Evolutionary conservation across 768 basidiomycete genomes (phyloP).

Genomic region (Leccinellum rugosiceps): DNA sequence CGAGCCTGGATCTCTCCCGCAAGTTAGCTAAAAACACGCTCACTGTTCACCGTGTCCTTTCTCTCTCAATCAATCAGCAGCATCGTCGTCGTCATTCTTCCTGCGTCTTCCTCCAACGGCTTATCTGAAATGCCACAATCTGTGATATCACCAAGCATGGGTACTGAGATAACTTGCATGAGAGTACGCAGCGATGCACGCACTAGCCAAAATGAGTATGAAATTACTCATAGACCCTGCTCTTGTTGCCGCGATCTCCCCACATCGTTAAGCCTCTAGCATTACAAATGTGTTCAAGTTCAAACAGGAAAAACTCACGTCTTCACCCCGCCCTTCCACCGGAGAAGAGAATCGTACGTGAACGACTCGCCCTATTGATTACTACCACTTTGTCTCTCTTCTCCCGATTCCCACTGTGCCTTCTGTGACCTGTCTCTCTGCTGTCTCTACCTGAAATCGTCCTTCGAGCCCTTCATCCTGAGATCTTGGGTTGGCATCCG

Average conservation of each 20-base stretch:
- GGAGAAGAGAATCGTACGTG: too few species aligned
- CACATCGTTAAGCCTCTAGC: slow-evolving; percentile 1
- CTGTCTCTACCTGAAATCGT: too few species aligned
- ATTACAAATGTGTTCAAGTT: not conserved
- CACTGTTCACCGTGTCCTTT: slow-evolving; percentile 5
- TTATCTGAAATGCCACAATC: slow-evolving; percentile 16
- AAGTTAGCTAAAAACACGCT: slow-evolving; percentile 5
- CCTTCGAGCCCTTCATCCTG: too few species aligned
- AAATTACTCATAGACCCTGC: not conserved
- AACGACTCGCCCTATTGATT: too few species aligned
- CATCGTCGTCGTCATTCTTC: not conserved
- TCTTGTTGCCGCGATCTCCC: not conserved
- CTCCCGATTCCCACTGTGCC: too few species aligned
- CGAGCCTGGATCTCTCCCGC: too few species aligned
- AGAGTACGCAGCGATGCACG: not conserved
- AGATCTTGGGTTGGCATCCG: too few species aligned
- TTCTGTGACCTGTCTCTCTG: too few species aligned
- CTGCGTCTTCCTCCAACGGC: slow-evolving; percentile 20
- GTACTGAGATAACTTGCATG: not conserved
- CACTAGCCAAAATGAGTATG: not conserved
- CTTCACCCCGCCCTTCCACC: too few species aligned
- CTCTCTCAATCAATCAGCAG: slow-evolving; percentile 11
- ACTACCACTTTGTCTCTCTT: too few species aligned
- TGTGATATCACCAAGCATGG: slow-evolving; percentile 17
- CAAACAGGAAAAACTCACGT: too few species aligned